Evolutionary conservation across 352 stramenopile species (phyloP).

Genomic region (Phytopythium delawarense): DNA sequence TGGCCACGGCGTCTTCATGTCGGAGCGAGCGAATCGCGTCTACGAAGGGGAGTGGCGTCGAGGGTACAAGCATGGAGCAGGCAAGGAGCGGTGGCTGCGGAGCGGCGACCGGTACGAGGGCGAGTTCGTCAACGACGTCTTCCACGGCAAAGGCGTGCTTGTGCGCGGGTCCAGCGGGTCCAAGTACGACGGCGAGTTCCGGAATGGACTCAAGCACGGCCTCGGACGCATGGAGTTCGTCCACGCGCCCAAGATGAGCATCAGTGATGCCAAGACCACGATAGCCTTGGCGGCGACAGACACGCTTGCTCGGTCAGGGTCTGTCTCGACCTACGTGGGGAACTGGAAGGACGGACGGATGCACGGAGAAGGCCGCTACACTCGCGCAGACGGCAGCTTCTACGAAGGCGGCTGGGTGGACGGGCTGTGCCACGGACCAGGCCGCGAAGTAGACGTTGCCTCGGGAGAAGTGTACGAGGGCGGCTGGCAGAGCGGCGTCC

Average conservation of each 20-base stretch:
- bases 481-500: conserved; percentile 42
- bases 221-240: conserved; percentile 61
- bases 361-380: conserved; percentile 68
- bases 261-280: conserved; percentile 7
- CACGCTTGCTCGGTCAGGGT: not conserved
- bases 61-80: conserved; percentile 44
- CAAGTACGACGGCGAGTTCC: conserved; percentile 66
- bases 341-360: conserved; percentile 62
- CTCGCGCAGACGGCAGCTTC: conserved; percentile 46
- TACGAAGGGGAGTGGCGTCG: conserved; percentile 64
- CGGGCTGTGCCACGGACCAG: conserved; percentile 48
- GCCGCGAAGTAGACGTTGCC: conserved; percentile 39
- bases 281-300: not conserved
- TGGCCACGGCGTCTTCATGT: conserved; percentile 51
- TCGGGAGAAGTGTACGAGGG: conserved; percentile 59
- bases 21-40: conserved; percentile 33
- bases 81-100: conserved; percentile 50
- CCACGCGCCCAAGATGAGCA: not conserved
- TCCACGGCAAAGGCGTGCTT: conserved; percentile 53
- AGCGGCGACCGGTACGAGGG: conserved; percentile 63
- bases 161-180: conserved; percentile 28
- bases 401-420: conserved; percentile 67
- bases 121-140: conserved; percentile 47
- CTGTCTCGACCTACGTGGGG: conserved; percentile 41
- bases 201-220: conserved; percentile 43